Evolutionary conservation across 805 yeast species (phyloP), one percentile per base, ranked within the genome.

Genomic region (Candida lessepsii): DNA sequence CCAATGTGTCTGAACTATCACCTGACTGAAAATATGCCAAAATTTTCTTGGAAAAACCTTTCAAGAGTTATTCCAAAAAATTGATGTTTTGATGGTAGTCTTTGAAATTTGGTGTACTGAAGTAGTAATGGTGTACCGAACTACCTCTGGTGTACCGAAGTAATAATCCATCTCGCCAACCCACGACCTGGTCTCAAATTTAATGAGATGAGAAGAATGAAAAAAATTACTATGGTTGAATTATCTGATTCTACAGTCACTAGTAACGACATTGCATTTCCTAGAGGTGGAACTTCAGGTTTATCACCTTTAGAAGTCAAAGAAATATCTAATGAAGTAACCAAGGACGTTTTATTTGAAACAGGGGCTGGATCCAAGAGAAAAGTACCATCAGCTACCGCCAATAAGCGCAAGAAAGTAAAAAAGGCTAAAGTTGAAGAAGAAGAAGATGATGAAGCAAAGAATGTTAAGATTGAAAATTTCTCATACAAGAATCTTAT

Each of bases 271-370:
- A 67, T 73, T 29, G 71, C 84, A 9, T 93, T 93, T 58, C 99
- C 99, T 37, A 85, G 99, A 79, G 99, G 99, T 52, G 99, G 99
- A 37, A 80, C 83, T 9, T 77, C 91, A 19, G 86, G 80, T 18
- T 74, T 93, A 55, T 78, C 96, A 3, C 89, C 98, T 5, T 67
- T 93, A 49, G 99, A 93, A 64, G 80, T 88, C 50, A 89, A 88
- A 60, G 93, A 88, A 57, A 91, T 91, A 37, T 83, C 96, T 29
- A 89, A 88, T 58, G 95, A 91, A 62, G 99, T 91, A 35, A 81
- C 90, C 16, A 78, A 77, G 47, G 99, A 93, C 65, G 93, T 86
- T 29, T 67, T 90, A 36, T 86, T 86, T 47, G 91, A 79, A 67
- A 40, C 48, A 6, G 63, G 71, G 60, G 42, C 49, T 25, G 44